phyloP scores from a whole-genome alignment of 805 yeast genomes.

The Kluyveromyces nonfermentans region DNA sequence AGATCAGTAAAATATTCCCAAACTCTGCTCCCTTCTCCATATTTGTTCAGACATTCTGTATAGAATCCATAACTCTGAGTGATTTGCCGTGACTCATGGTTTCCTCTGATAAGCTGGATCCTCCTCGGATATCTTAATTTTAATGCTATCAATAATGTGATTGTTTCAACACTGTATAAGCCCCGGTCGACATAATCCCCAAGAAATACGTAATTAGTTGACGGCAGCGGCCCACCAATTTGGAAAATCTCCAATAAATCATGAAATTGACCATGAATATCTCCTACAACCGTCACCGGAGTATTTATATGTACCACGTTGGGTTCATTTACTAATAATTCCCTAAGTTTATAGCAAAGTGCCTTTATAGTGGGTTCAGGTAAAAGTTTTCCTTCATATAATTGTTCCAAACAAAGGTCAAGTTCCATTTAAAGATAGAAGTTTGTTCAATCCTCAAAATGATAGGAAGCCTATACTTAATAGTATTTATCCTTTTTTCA shows the following conservation, averaged over 20 bases:
- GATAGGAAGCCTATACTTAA: too few relatives aligned
- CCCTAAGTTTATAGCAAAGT: slow-evolving; percentile 73
- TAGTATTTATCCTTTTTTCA: neutral
- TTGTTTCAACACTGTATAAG: slow-evolving; percentile 87
- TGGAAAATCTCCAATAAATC: slow-evolving; percentile 86
- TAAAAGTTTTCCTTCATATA: slow-evolving; percentile 53
- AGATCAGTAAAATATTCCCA: slow-evolving; percentile 89
- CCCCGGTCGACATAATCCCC: slow-evolving; percentile 98
- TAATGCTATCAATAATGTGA: slow-evolving; percentile 67
- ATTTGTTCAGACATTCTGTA: slow-evolving; percentile 86
- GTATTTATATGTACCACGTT: slow-evolving; percentile 77
- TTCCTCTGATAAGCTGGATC: slow-evolving; percentile 78
- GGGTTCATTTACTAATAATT: slow-evolving; percentile 66
- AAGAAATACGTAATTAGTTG: slow-evolving; percentile 82
- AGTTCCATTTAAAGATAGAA: slow-evolving; percentile 34
- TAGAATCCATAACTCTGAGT: slow-evolving; percentile 97
- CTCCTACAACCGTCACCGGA: slow-evolving; percentile 95
- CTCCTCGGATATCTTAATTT: slow-evolving; percentile 84
- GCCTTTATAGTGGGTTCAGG: slow-evolving; percentile 66
- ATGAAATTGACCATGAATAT: slow-evolving; percentile 95
- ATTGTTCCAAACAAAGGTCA: slow-evolving; percentile 60
- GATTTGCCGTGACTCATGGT: slow-evolving; percentile 93
- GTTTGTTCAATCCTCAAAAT: too few relatives aligned
- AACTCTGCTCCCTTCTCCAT: slow-evolving; percentile 61
- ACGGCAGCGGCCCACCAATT: slow-evolving; percentile 89